These are phyloP conservation scores for Mucor lusitanicus DNA, from an alignment of 371 early-diverging fungal species.

Conservation along the genomic window DNA sequence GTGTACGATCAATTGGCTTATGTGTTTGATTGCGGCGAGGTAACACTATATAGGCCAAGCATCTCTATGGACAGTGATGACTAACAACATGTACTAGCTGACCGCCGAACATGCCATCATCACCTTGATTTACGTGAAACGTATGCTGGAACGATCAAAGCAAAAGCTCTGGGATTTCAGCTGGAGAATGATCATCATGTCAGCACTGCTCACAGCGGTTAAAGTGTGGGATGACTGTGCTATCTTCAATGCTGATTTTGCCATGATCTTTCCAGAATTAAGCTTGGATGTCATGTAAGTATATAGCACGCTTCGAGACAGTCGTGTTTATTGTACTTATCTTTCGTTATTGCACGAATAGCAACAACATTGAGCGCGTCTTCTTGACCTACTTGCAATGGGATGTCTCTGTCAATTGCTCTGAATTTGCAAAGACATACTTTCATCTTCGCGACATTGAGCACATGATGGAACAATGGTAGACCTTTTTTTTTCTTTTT, in stretches of 20 bases:
- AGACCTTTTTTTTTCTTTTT: background rate
- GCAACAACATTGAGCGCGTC: conserved; percentile 20
- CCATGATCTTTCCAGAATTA: conserved; percentile 71
- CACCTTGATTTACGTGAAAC: conserved; percentile 70
- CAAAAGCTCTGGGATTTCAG: conserved; percentile 67
- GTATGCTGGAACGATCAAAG: conserved; percentile 65
- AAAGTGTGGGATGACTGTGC: conserved; percentile 92
- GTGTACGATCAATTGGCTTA: conserved; percentile 43
- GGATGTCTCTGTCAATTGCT: conserved; percentile 22
- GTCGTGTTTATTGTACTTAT: no score
- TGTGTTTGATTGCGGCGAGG: conserved; percentile 59
- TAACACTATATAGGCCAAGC: conserved; percentile 23
- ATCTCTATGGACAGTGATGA: no score
- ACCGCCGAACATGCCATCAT: conserved; percentile 75
- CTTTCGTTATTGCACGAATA: no score
- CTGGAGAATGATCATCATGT: conserved; percentile 75
- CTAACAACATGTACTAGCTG: conserved; percentile 37
- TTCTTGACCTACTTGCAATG: conserved; percentile 21
- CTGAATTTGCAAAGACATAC: conserved; percentile 18
- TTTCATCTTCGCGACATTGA: conserved; percentile 18
- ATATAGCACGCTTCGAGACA: background rate
- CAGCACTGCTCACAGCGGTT: conserved; percentile 68
- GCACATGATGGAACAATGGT: conserved; percentile 20
- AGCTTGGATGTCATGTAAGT: conserved; percentile 30
- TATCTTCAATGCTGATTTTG: conserved; percentile 83